Evolutionary conservation across 176 grass and related monocot genomes (phyloP).

Genomic region (Puya raimondii): DNA sequence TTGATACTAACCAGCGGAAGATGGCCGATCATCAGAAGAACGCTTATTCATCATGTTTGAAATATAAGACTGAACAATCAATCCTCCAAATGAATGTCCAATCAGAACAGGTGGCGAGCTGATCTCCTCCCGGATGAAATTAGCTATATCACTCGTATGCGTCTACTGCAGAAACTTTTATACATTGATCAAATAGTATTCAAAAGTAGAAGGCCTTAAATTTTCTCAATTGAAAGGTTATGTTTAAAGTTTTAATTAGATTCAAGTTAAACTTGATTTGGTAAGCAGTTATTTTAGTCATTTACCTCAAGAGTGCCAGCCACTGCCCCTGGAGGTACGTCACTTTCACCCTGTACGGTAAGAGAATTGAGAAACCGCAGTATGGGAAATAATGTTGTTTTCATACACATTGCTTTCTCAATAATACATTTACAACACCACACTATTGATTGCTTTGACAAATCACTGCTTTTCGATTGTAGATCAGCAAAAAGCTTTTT

Average conservation of each 20-base stretch:
- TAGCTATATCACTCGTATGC: constrained; percentile 60
- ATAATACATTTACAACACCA: not conserved
- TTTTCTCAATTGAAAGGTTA: not conserved
- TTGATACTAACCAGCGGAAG: not conserved
- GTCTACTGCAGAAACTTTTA: constrained; percentile 73
- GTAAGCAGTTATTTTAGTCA: constrained; percentile 4
- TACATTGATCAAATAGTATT: constrained; percentile 21
- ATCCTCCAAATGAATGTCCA: constrained; percentile 91
- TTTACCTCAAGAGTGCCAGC: constrained; percentile 85
- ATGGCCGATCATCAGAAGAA: constrained; percentile 11
- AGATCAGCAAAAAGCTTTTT: not conserved
- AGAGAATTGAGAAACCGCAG: not conserved
- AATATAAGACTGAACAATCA: constrained; percentile 85
- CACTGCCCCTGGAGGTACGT: constrained; percentile 32
- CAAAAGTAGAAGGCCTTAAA: not conserved
- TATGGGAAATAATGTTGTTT: not conserved
- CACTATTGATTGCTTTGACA: not conserved
- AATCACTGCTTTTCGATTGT: not conserved
- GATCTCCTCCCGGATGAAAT: constrained; percentile 70
- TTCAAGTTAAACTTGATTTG: too few species aligned
- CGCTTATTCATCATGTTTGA: constrained; percentile 44
- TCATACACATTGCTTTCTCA: not conserved
- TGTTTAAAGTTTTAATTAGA: too few species aligned
- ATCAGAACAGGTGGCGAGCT: constrained; percentile 48
- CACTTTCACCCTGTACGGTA: constrained; percentile 65